Evolutionary conservation across 768 basidiomycete species (phyloP).

Genomic region (Leccinum truebloodii): DNA sequence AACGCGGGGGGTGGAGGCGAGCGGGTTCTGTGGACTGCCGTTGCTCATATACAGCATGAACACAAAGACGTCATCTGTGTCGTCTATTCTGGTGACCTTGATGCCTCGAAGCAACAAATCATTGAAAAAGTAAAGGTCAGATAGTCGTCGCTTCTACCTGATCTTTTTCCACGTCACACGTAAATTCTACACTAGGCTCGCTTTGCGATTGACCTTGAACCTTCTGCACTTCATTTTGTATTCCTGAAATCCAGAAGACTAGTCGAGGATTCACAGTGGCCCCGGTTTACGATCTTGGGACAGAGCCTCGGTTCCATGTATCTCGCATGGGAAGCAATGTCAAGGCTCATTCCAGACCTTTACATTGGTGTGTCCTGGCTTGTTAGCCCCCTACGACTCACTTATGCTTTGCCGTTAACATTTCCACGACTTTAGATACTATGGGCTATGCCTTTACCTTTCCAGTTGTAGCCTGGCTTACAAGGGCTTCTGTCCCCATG

Average conservation of each 20-base stretch:
- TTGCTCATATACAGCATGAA: slow-evolving; percentile 70
- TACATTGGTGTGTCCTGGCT: slow-evolving; percentile 69
- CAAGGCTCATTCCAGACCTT: slow-evolving; percentile 78
- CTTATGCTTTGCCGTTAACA: slow-evolving; percentile 1
- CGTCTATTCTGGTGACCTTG: slow-evolving; percentile 88
- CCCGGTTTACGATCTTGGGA: slow-evolving; percentile 86
- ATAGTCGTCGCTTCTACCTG: neutral
- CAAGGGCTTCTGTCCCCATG: slow-evolving; percentile 58
- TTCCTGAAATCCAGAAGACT: slow-evolving; percentile 68
- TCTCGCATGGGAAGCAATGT: slow-evolving; percentile 82
- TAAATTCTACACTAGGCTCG: slow-evolving; percentile 51
- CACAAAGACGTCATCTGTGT: slow-evolving; percentile 67
- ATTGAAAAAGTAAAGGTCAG: slow-evolving; percentile 77
- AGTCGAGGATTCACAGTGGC: slow-evolving; percentile 84
- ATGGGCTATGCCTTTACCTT: slow-evolving; percentile 99
- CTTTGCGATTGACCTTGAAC: slow-evolving; percentile 76
- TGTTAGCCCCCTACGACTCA: neutral
- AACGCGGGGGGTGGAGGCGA: slow-evolving; percentile 98
- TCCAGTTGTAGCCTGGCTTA: slow-evolving; percentile 65
- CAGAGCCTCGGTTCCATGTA: slow-evolving; percentile 89
- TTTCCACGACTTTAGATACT: slow-evolving; percentile 58
- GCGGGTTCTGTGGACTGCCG: slow-evolving; percentile 91
- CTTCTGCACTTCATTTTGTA: slow-evolving; percentile 74
- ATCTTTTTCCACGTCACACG: neutral
- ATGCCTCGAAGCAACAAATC: slow-evolving; percentile 78